Percentiles rank a stretch among this genome's conserved stretches.
Evolutionary conservation across 169 alveolate species (phyloP).

Genomic region (Besnoitia besnoiti): DNA sequence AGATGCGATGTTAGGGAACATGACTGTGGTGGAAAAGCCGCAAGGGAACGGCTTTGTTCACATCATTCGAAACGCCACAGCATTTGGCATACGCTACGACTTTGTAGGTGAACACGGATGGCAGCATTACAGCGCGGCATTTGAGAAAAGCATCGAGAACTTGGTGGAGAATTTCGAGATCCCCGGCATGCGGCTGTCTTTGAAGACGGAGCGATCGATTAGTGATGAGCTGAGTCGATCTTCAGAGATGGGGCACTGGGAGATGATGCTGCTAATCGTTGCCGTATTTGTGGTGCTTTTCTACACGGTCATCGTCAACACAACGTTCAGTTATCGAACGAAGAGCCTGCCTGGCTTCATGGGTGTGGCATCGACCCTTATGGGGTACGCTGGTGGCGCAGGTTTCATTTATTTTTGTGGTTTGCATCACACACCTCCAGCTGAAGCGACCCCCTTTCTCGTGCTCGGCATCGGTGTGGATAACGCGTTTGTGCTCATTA

Average conservation of each 20-base stretch:
- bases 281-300: slow-evolving; percentile 37
- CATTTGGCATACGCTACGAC: slow-evolving; percentile 47
- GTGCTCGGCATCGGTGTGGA: slow-evolving; percentile 84
- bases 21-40: slow-evolving; percentile 4
- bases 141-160: slow-evolving; percentile 30
- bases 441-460: slow-evolving; percentile 78
- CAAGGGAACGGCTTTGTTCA: slow-evolving; percentile 21
- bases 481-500: slow-evolving; percentile 79
- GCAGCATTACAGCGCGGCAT: slow-evolving; percentile 46
- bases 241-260: slow-evolving; percentile 44
- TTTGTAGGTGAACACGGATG: slow-evolving; percentile 21
- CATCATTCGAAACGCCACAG: slow-evolving; percentile 26
- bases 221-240: slow-evolving; percentile 42
- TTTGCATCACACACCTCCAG: slow-evolving; percentile 74
- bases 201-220: slow-evolving; percentile 40
- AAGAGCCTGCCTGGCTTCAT: slow-evolving; percentile 48
- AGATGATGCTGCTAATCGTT: slow-evolving; percentile 1
- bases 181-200: slow-evolving; percentile 13
- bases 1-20: slow-evolving; percentile 41
- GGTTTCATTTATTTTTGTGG: slow-evolving; percentile 76
- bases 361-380: slow-evolving; percentile 74
- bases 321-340: slow-evolving; percentile 41
- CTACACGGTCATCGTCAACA: slow-evolving; percentile 45
- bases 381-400: slow-evolving; percentile 77
- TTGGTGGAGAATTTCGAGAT: not conserved